Base-by-base conservation (phyloP, 2,329 filamentous ascomycete species). In the Aspergillus persii region DNA sequence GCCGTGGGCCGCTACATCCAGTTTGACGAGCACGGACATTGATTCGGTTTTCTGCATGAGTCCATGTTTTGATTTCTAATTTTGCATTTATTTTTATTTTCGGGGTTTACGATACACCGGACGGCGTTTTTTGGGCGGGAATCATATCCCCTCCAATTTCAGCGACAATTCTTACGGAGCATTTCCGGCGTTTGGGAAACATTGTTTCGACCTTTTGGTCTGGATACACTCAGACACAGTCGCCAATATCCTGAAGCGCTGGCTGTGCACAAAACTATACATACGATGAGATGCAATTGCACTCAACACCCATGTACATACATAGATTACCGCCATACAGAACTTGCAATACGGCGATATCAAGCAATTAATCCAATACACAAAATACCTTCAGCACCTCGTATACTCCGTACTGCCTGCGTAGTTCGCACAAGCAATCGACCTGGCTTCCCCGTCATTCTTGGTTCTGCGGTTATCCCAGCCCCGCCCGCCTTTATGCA, bases 1-100 rank as follows among this genome's bases (percentile, higher is more conserved):
- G 84, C 86, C 0, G 83, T 95, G 61, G 92, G 92, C 31, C 85
- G 92, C 63, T 95, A 87, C 68, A 80, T 79, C 30, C 71, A 79
- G 49, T 65, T 77, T 26, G 74, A 65, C 36, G 69, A 71, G 9
- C 69, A 72, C 54, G 62, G 56, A 8, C 70, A 72, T 54, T 72
- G 49, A 67, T 56, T 23, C 47, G 5, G 36, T 41, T 15, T 15
- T 12, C 7, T 41, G 15, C 11, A 30, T 31, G 27, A 33, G 30
- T 27, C 27, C 31, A 1, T 50, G 11, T 31, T 41, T n/a, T 11
- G 36, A n/a, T 15, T n/a, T 9, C 15, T 33, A 18, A 23, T 11
- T 15, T 31, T 33, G 8, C 12, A 6, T 18, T 50, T n/a, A n/a
- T n/a, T 49, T 11, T n/a, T 36, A 11, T 15, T 47, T 9, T 47